Percentiles rank a stretch among this genome's conserved stretches.
These are phyloP conservation scores for Ceratobasidium sp. DNA, from an alignment of 1,284 basidiomycete genomes.

Conservation along the genomic window DNA sequence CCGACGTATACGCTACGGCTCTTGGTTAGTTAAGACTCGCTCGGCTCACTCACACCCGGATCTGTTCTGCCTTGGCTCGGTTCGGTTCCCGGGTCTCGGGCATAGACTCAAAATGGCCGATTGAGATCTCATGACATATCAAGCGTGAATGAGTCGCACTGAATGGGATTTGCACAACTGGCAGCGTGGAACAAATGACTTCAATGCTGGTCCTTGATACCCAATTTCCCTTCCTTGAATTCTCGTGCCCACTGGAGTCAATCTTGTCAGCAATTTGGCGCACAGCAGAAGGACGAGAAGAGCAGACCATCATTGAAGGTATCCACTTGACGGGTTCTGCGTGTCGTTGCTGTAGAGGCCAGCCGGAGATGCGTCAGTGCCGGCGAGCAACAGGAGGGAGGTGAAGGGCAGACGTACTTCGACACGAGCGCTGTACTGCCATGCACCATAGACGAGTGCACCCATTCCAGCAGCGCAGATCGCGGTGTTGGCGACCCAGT, in stretches of 20 bases:
- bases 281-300: not conserved
- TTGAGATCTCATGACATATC: not conserved
- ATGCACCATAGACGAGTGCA: slow-evolving; percentile 52
- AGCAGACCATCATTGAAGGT: slow-evolving; percentile 40
- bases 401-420: slow-evolving; percentile 49
- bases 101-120: not conserved
- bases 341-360: slow-evolving; percentile 37
- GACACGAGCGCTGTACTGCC: slow-evolving; percentile 51
- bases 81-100: not conserved
- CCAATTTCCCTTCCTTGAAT: slow-evolving; percentile 42
- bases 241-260: slow-evolving; percentile 41
- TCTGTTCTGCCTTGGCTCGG: not conserved
- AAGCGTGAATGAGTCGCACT: not conserved
- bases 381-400: not conserved
- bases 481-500: slow-evolving; percentile 55
- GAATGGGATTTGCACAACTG: not conserved
- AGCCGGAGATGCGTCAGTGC: not conserved
- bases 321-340: slow-evolving; percentile 41
- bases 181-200: not conserved
- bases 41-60: not conserved
- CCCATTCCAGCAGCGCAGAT: slow-evolving; percentile 51
- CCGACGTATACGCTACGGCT: not conserved
- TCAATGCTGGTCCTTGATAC: slow-evolving; percentile 27
- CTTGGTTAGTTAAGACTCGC: not conserved
- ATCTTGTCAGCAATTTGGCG: not conserved